Conservation (phyloP, 148 eudicot species). For the Amaranthus cruentus region DNA sequence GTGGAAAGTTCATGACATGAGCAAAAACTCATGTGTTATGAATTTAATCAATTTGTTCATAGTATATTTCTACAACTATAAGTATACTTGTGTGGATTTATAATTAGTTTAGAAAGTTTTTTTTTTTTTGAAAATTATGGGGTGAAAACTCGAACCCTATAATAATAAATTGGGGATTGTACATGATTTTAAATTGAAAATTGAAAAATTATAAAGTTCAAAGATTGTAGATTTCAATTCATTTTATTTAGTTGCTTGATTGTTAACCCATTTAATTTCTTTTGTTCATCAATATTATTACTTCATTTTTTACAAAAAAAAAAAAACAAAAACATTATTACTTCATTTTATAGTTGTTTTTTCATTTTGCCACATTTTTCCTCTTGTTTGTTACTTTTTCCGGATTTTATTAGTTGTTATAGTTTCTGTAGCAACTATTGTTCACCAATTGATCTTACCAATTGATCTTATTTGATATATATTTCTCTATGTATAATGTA, state of each 20-base stretch:
- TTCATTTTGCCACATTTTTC: too few relatives aligned
- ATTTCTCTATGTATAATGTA: too few relatives aligned
- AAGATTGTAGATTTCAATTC: neutral
- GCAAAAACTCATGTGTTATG: conserved; percentile 6
- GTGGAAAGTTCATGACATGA: neutral
- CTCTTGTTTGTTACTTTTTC: too few relatives aligned
- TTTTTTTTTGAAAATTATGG: conserved; percentile 2
- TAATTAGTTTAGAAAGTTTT: conserved; percentile 6
- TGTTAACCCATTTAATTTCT: neutral
- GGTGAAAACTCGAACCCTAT: conserved; percentile 5
- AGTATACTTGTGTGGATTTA: neutral
- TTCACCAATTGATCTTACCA: too few relatives aligned
- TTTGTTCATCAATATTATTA: neutral
- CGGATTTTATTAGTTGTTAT: too few relatives aligned
- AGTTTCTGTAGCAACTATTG: too few relatives aligned
- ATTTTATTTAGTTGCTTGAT: too few relatives aligned
- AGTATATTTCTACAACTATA: neutral
- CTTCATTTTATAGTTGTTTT: too few relatives aligned
- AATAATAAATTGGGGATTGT: conserved; percentile 15
- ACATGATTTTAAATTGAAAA: conserved; percentile 10
- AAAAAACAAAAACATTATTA: too few relatives aligned
- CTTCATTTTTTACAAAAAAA: too few relatives aligned
- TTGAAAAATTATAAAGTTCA: neutral
- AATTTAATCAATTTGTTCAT: conserved; percentile 17
- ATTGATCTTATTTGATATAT: too few relatives aligned